Percentiles rank a stretch among this genome's conserved stretches.
These are phyloP conservation scores for Colletotrichum plurivorum DNA, from an alignment of 2,329 filamentous ascomycete genomes.

Conservation along the genomic window DNA sequence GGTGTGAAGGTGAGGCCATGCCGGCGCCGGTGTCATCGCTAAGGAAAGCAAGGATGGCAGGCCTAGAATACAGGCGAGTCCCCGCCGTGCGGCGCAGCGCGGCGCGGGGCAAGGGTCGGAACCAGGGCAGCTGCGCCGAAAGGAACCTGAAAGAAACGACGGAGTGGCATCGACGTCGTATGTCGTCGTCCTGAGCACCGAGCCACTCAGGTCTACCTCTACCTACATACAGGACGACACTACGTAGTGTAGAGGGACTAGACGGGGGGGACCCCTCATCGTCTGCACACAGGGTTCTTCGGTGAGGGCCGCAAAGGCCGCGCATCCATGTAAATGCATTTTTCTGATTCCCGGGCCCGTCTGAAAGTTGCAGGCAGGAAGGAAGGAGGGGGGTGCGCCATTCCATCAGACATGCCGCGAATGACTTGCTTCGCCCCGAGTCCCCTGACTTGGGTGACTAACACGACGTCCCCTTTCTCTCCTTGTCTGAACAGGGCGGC, in stretches of 20 bases:
- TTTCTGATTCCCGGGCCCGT: conserved; percentile 26
- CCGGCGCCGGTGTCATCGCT: not conserved
- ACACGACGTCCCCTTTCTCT: not conserved
- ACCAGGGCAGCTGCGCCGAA: conserved; percentile 36
- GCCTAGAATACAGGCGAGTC: conserved; percentile 8
- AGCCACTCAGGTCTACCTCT: not conserved
- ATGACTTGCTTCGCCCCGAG: conserved; percentile 29
- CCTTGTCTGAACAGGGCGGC: too few species aligned
- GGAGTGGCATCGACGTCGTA: too few species aligned
- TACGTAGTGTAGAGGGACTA: not conserved
- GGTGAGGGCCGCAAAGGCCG: too few species aligned
- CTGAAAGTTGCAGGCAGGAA: conserved; percentile 3
- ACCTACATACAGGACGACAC: too few species aligned
- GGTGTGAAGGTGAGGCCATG: not conserved
- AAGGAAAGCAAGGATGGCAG: conserved; percentile 30
- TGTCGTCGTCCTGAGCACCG: conserved; percentile 1
- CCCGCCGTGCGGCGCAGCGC: not conserved
- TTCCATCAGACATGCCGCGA: conserved; percentile 18
- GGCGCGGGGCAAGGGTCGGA: conserved; percentile 26
- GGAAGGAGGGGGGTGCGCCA: conserved; percentile 2
- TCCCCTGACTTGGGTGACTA: conserved; percentile 19
- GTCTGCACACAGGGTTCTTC: too few species aligned
- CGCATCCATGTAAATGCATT: not conserved
- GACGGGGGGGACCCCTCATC: too few species aligned
- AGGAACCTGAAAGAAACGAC: conserved; percentile 23